Evolutionary conservation across 2,329 filamentous ascomycete genomes (phyloP).

Genomic region (Fusarium sp.): DNA sequence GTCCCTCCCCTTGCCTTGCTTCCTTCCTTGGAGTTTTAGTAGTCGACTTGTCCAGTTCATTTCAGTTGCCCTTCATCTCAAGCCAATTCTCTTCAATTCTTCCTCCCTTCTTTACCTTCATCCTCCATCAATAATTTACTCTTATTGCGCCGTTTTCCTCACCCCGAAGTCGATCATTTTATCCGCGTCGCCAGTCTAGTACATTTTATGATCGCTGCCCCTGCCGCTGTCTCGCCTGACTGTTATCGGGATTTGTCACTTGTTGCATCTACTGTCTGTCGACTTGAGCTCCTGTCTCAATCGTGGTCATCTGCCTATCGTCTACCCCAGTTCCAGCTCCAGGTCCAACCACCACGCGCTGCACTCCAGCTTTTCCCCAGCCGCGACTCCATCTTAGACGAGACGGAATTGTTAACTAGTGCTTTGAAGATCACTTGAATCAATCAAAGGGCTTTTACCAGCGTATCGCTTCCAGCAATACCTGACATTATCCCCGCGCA

Average conservation of each 20-base stretch:
- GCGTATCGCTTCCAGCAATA: slow-evolving; percentile 13
- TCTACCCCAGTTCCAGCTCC: slow-evolving; percentile 28
- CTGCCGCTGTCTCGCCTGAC: slow-evolving; percentile 38
- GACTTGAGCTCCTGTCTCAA: slow-evolving; percentile 37
- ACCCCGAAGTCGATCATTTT: slow-evolving; percentile 43
- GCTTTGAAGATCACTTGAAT: slow-evolving; percentile 23
- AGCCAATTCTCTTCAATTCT: slow-evolving; percentile 9
- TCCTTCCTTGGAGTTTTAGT: slow-evolving; percentile 29
- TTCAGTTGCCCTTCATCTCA: slow-evolving; percentile 20
- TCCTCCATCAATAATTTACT: slow-evolving; percentile 7
- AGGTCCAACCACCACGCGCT: slow-evolving; percentile 22
- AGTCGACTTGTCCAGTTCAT: slow-evolving; percentile 37
- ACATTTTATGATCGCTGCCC: slow-evolving; percentile 16
- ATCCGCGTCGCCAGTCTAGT: slow-evolving; percentile 19
- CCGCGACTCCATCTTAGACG: slow-evolving; percentile 18
- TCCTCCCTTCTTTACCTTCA: slow-evolving; percentile 23
- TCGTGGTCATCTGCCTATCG: slow-evolving; percentile 38
- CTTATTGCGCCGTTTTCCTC: slow-evolving; percentile 16
- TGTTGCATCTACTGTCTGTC: slow-evolving; percentile 21
- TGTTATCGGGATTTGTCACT: slow-evolving; percentile 32
- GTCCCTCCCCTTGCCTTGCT: slow-evolving; percentile 22
- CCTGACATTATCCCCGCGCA: slow-evolving; percentile 29
- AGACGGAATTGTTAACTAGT: slow-evolving; percentile 6
- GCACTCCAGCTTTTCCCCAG: slow-evolving; percentile 39
- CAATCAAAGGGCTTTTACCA: slow-evolving; percentile 13